Evolutionary conservation across 2,329 filamentous ascomycete species (phyloP).

Genomic region (Tricladium varicosporioides): DNA sequence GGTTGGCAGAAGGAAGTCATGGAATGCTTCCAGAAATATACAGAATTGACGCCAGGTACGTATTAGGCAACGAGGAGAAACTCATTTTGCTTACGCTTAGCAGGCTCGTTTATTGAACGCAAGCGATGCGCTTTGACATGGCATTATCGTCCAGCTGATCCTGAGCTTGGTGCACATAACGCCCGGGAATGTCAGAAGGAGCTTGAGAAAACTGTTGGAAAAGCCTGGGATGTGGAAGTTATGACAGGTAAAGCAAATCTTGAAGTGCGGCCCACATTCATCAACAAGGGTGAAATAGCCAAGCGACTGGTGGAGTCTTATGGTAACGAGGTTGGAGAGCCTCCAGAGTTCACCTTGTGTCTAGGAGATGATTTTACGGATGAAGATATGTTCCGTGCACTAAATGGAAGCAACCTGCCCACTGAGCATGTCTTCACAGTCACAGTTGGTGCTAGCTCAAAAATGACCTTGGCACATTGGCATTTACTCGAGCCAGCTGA

Average conservation of each 20-base stretch:
- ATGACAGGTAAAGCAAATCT: conserved; percentile 97
- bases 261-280: conserved; percentile 92
- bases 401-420: conserved; percentile 58
- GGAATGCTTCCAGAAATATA: conserved; percentile 82
- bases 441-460: conserved; percentile 87
- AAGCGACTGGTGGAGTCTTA: conserved; percentile 79
- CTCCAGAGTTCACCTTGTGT: conserved; percentile 84
- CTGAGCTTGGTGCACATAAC: conserved; percentile 78
- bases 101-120: conserved; percentile 86
- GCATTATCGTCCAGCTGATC: conserved; percentile 93
- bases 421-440: conserved; percentile 79
- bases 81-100: conserved; percentile 18
- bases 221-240: conserved; percentile 87
- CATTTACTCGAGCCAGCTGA: conserved; percentile 86
- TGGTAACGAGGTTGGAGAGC: conserved; percentile 48
- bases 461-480: conserved; percentile 87
- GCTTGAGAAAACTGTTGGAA: conserved; percentile 72
- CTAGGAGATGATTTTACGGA: conserved; percentile 96
- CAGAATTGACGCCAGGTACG: conserved; percentile 78
- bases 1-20: conserved; percentile 86
- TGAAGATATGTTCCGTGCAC: conserved; percentile 91
- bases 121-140: conserved; percentile 94
- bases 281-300: conserved; percentile 97
- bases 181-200: conserved; percentile 78
- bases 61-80: conserved; percentile 8